phyloP scores from a whole-genome alignment of 2,329 filamentous ascomycete genomes.

The Monilinia fructigena region DNA sequence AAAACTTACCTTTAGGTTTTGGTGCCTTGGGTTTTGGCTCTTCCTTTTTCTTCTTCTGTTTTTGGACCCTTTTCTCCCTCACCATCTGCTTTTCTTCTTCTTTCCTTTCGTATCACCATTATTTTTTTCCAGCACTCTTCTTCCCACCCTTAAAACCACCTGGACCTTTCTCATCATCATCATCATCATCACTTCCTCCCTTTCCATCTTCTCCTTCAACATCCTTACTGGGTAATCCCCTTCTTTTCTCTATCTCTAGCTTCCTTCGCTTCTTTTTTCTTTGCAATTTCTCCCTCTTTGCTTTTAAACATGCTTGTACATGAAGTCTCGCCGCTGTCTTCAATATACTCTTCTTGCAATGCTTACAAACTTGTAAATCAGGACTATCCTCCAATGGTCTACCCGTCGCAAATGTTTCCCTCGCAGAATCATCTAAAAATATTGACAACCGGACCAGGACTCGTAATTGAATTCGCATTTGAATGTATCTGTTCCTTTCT shows the following conservation, averaged over 20 bases:
- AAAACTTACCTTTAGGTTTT: slow-evolving; percentile 72
- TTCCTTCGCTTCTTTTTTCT: slow-evolving; percentile 42
- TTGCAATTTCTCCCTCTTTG: slow-evolving; percentile 45
- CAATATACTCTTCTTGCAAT: slow-evolving; percentile 86
- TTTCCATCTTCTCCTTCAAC: slow-evolving; percentile 40
- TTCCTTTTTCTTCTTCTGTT: slow-evolving; percentile 93
- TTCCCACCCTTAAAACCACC: slow-evolving; percentile 48
- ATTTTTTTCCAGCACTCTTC: slow-evolving; percentile 65
- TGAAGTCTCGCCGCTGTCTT: slow-evolving; percentile 74
- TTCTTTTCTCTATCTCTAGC: slow-evolving; percentile 45
- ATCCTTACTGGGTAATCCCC: slow-evolving; percentile 42
- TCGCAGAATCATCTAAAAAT: slow-evolving; percentile 72
- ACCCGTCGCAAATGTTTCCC: slow-evolving; percentile 78
- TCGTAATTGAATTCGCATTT: slow-evolving; percentile 45
- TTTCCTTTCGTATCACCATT: slow-evolving; percentile 62
- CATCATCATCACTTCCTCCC: slow-evolving; percentile 45
- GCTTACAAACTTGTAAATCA: slow-evolving; percentile 83
- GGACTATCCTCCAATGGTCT: slow-evolving; percentile 76
- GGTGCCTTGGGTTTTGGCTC: slow-evolving; percentile 79
- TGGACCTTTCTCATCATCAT: slow-evolving; percentile 42
- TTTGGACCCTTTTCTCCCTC: slow-evolving; percentile 81
- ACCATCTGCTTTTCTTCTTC: slow-evolving; percentile 72
- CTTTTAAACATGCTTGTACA: slow-evolving; percentile 77
- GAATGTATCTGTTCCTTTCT: slow-evolving; percentile 47
- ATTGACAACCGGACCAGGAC: slow-evolving; percentile 59